Conservation (phyloP, 2,329 filamentous ascomycete genomes). For the Scedosporium minutisporum region DNA sequence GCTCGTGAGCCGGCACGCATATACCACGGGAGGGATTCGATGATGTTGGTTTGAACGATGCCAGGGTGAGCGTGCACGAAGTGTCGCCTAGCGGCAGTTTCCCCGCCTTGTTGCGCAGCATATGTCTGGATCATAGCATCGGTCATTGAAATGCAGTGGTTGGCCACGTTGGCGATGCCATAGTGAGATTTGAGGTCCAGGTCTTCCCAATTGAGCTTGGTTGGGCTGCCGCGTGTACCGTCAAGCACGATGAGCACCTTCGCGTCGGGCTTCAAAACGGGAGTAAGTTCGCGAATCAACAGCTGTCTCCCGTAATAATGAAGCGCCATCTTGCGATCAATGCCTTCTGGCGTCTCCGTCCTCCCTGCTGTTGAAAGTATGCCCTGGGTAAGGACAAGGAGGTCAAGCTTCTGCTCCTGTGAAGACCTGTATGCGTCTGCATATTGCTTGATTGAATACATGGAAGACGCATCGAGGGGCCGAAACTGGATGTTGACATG, state of each 20-base stretch:
- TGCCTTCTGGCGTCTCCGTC: slow-evolving; percentile 31
- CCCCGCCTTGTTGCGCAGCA: slow-evolving; percentile 17
- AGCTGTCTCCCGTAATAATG: slow-evolving; percentile 36
- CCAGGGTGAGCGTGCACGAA: slow-evolving; percentile 33
- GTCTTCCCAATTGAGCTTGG: slow-evolving; percentile 26
- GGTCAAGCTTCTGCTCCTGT: slow-evolving; percentile 21
- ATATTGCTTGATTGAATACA: slow-evolving; percentile 24
- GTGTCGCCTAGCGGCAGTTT: slow-evolving; percentile 10
- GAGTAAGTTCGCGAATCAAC: slow-evolving; percentile 29
- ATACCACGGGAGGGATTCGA: slow-evolving; percentile 20
- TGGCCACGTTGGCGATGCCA: slow-evolving; percentile 20
- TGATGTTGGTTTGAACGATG: slow-evolving; percentile 23
- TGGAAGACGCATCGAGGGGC: slow-evolving; percentile 22
- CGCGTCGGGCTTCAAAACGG: slow-evolving; percentile 23
- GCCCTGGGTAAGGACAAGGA: slow-evolving; percentile 29
- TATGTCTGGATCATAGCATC: slow-evolving; percentile 26
- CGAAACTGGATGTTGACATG: slow-evolving; percentile 23
- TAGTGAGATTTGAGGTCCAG: slow-evolving; percentile 27
- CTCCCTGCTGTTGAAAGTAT: slow-evolving; percentile 24
- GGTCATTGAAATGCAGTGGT: slow-evolving; percentile 29
- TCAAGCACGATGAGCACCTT: slow-evolving; percentile 30
- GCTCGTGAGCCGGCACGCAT: slow-evolving; percentile 11
- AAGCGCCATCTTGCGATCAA: slow-evolving; percentile 34
- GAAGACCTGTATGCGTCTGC: slow-evolving; percentile 16
- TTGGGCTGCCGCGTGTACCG: slow-evolving; percentile 18